Base-by-base conservation (phyloP, 208 protist species). In the Leishmania major region DNA sequence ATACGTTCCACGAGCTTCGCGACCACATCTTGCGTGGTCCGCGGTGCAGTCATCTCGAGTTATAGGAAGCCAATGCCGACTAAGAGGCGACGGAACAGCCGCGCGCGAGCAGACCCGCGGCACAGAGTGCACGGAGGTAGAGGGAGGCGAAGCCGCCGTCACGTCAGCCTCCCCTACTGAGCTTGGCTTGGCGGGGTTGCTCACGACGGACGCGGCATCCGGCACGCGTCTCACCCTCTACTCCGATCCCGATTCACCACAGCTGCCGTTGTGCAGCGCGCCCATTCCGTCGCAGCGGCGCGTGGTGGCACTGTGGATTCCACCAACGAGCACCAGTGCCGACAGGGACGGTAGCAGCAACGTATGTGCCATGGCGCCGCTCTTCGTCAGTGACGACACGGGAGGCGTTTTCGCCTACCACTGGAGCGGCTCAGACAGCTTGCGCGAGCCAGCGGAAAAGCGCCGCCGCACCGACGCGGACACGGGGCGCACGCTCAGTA, bases 11-110 rank as follows among this genome's bases (percentile, higher is more conserved):
- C 81, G 86, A 25, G 88, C 88, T 11, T 78, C 87, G 70, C 84
- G 85, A 25, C 87, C 87, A 31, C 93, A 95, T 75, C 64, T 95
- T 25, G 86, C 79, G 45, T 89, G 91, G 76, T 84, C 80, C 43
- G 6, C 67, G 43, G 74, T 49, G 22, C 19, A 71, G 3, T 1
- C 76, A 0, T 11, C 79, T 7, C 73, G 45, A 35, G 43, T 45
- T 8, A 35, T 83, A 40, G 88, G 88, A 8, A 74, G 49, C 28
- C 73, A 77, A 11, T 66, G 66, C 28, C 78, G 83, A 19, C 78
- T 89, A 49, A 83, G 86, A 28, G 83, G 80, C 10, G 80, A 88
- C 31, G 81, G 80, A 59, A 88, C 83, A 22, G 84, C 74, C 0
- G 80, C 81, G 45, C 66, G 83, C 69, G 80, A 83, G 59, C 40